A percentile compares a stretch with the other conserved stretches of the same genome.
Conservation (phyloP, 2,329 filamentous ascomycete species). For the Harringtonia lauricola region DNA sequence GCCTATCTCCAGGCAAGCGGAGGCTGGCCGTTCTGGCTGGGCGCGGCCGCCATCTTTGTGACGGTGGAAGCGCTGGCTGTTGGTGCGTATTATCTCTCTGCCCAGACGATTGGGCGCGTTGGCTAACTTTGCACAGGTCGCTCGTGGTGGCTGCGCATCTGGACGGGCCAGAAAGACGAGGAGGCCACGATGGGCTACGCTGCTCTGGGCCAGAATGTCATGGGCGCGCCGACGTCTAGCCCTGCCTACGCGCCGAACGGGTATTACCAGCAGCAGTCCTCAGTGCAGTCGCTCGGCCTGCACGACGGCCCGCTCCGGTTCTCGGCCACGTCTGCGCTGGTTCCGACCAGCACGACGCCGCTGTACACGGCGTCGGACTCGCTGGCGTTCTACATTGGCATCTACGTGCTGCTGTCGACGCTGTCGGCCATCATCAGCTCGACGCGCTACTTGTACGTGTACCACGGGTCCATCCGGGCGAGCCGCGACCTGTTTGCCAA, state of each 20-base stretch:
- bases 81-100: constrained; percentile 22
- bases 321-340: too few relatives aligned
- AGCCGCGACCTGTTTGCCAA: constrained; percentile 58
- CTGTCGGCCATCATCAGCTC: constrained; percentile 48
- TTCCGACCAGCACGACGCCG: too few relatives aligned
- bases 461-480: constrained; percentile 53
- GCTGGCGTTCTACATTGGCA: constrained; percentile 52
- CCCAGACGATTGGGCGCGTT: too few relatives aligned
- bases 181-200: constrained; percentile 4
- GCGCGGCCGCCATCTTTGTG: constrained; percentile 43
- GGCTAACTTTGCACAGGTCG: constrained; percentile 21
- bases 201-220: too few relatives aligned
- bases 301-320: neutral
- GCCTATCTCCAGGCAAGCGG: constrained; percentile 58
- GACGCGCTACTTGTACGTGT: constrained; percentile 51
- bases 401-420: constrained; percentile 55
- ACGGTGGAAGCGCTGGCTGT: constrained; percentile 42
- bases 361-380: constrained; percentile 4
- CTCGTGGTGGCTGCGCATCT: constrained; percentile 54
- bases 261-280: neutral
- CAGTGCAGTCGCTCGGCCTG: neutral
- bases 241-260: too few relatives aligned
- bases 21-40: constrained; percentile 47
- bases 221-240: too few relatives aligned
- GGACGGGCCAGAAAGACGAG: constrained; percentile 36